Base-by-base conservation (phyloP, 495 filamentous ascomycete genomes). In the Lentithecium fluviatile region DNA sequence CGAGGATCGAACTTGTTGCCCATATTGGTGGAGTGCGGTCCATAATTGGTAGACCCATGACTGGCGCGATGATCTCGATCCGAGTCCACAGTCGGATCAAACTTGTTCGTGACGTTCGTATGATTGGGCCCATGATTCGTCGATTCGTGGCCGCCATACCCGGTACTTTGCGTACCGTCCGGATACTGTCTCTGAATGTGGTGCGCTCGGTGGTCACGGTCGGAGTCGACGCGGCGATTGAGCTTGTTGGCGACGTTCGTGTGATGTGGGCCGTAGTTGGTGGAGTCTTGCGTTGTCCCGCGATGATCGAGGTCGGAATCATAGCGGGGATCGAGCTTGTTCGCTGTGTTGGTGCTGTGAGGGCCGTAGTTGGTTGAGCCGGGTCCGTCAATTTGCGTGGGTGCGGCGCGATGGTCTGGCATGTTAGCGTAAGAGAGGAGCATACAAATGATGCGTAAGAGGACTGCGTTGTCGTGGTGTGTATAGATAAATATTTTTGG, bases 301-400 rank as follows among this genome's bases (percentile, higher is more conserved):
- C 48, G 34, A 37, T 54, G 37, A 38, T 54, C 57, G 1, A 54
- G 40, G 26, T 57, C 56, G 2, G 37, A 60, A 25, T 60, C 62
- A 15, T 23, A 24, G 7, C 40, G 43, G 11, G 56, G 51, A 34
- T 55, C 62, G 1, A 50, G 6, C 26, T 59, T 56, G 49, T 60
- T 65, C 8, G 38, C 56, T 6, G 49, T n/a, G 23, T 55, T 60
- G 15, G 25, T 59, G 23, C 34, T 47, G 29, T 60, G 62, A 54
- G 56, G 62, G 1, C 62, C 56, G 38, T 55, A 51, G 45, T 60
- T 60, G 17, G 47, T 25, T 13, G 56, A 65, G 17, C 54, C 34
- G 36, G 43, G 6, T 13, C 29, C 29, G 29, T 32, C 29, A 32
- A 4, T 3, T 10, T 32, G 29, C 10, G 29, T 10, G 29, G 29